Base-by-base conservation (phyloP, 371 early-diverging fungal species). In the Lichtheimia hyalospora region DNA sequence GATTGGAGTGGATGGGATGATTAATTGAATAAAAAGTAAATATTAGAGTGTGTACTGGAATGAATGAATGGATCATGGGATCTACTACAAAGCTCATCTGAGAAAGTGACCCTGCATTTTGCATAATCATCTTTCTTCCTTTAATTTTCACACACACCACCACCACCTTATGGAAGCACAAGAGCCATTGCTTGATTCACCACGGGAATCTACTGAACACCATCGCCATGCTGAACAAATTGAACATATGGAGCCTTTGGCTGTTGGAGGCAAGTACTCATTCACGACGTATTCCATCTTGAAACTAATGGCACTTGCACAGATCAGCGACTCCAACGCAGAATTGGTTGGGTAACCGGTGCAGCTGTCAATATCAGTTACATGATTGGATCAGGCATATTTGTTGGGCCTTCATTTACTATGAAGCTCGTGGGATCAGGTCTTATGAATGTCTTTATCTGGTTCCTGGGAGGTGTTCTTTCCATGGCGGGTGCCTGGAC, bases 381-480 rank as follows among this genome's bases (percentile, higher is more conserved):
- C 24, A 78, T 78, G 42, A 69, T 78, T 12, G 78, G 78, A 3
- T 67, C 71, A 7, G 78, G 78, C 28, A 74, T 78, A 12, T 78
- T 78, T 56, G 73, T 69, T 46, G 68, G 73, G 5, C 78, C 78
- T 16, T 66, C 75, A 3, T 54, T 72, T 21, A 78, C 73, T 6
- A 48, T 78, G 1, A 64, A 69, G 15, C 51, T 73, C 15, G 67
- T 73, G 15, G 78, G 78, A 1, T 78, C 78, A 5, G 78, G 78
- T 10, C 74, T 69, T 16, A 74, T 74, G 75, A 73, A 70, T 44
- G 52, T 78, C 1, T 56, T 78, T 27, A 60, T 74, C 10, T 78
- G 78, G 78, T 14, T 65, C 0, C 55, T 69, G 7, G 78, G 75
- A 16, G 75, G 74, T 5, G 49, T 72, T 3, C 57, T 73, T n/a